Conservation (phyloP, 805 yeast genomes). For the Brettanomyces sp. region DNA sequence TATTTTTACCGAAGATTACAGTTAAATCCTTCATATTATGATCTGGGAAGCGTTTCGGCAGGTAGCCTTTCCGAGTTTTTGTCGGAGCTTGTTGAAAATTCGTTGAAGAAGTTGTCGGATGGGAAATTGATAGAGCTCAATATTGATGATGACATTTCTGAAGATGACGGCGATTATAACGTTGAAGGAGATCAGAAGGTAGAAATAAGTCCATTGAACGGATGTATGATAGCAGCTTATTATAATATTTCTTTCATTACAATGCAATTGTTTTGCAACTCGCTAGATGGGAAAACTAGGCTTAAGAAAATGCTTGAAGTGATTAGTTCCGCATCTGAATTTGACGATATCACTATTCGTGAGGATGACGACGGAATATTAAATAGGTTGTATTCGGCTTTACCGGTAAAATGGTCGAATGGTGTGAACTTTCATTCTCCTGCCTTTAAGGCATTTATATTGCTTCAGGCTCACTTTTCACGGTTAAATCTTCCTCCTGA, state of each 20-base stretch:
- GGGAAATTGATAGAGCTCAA: conserved; percentile 56
- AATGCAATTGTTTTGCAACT: conserved; percentile 47
- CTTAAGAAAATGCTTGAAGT: conserved; percentile 55
- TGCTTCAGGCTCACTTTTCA: conserved; percentile 76
- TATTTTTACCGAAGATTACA: conserved; percentile 75
- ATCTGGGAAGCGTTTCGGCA: conserved; percentile 54
- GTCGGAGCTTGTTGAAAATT: conserved; percentile 72
- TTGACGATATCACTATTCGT: conserved; percentile 56
- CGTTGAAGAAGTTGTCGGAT: conserved; percentile 52
- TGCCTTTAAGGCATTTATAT: conserved; percentile 57
- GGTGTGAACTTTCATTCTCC: conserved; percentile 36
- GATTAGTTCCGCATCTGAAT: conserved; percentile 61
- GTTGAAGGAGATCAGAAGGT: conserved; percentile 30
- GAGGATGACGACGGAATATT: conserved; percentile 45
- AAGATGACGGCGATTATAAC: conserved; percentile 21
- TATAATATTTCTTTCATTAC: conserved; percentile 58
- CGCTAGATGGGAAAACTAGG: conserved; percentile 46
- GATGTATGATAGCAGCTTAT: conserved; percentile 68
- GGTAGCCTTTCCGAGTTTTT: conserved; percentile 70
- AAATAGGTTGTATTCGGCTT: conserved; percentile 39
- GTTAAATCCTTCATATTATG: conserved; percentile 83
- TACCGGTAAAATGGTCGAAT: conserved; percentile 50
- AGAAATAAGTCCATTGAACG: conserved; percentile 52
- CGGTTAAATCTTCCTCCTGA: conserved; percentile 56
- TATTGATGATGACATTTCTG: conserved; percentile 12